These are phyloP conservation scores for Citrus inodora DNA, from an alignment of 345 rosid species.

Conservation along the genomic window DNA sequence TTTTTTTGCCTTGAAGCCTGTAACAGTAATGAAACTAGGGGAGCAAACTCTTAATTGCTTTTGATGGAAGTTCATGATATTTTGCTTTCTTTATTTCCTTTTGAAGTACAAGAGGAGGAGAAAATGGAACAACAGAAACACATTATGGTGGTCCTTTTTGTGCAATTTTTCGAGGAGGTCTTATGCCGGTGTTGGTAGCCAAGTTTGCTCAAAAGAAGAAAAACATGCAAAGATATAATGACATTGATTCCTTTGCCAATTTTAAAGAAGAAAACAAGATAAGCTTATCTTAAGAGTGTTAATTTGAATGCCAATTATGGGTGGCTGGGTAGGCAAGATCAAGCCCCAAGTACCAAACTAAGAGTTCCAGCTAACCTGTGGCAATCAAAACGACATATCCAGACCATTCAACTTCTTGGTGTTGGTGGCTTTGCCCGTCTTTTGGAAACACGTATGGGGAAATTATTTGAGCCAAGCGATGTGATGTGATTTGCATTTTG, in stretches of 20 bases:
- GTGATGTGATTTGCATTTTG: not conserved
- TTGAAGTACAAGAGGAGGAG: not conserved
- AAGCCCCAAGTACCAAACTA: not conserved
- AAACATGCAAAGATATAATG: not conserved
- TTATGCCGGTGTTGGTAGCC: not conserved
- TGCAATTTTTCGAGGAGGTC: not conserved
- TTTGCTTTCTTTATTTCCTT: not conserved
- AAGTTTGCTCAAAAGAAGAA: not conserved
- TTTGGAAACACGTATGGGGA: not conserved
- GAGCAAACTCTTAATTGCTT: not conserved
- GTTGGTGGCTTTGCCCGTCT: not conserved
- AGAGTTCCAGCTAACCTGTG: not conserved
- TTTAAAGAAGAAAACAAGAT: not conserved
- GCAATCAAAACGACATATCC: not conserved
- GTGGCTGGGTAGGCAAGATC: not conserved
- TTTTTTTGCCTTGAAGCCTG: conserved; percentile 3
- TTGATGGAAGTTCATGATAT: not conserved
- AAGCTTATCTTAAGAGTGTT: not conserved
- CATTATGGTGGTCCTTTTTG: not conserved
- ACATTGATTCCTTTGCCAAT: not conserved
- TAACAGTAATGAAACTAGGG: not conserved
- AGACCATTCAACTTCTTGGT: not conserved
- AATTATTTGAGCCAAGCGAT: not conserved
- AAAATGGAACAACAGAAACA: too few relatives aligned
- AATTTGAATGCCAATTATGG: not conserved